Base-by-base conservation (phyloP, 495 filamentous ascomycete genomes). In the Penicillium manginii region DNA sequence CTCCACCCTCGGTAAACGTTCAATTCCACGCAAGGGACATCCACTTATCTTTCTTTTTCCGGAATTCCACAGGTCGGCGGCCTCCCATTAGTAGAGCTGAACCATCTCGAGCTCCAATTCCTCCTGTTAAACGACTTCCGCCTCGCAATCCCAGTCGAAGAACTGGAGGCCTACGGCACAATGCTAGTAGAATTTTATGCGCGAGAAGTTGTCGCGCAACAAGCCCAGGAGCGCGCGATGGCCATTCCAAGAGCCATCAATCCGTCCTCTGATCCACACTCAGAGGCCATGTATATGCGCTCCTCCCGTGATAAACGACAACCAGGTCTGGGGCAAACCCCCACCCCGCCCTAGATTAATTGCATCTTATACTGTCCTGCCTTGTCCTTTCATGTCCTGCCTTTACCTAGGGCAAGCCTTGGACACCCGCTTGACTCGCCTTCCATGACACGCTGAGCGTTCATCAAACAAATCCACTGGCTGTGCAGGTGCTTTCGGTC, bases 151-250 rank as follows among this genome's bases (percentile, higher is more conserved):
- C 88, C 96, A 0, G 90, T 98, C 9, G 93, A 97, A 70, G 96
- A 98, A 64, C 81, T 99, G 18, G 96, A 99, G 71, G 91, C 92
- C 2, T 99, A 99, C 60, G 94, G 93, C 8, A 99, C 94, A 2
- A 97, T 97, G 96, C 83, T 99, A 2, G 94, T 99, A 10, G 93
- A 98, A 70, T 99, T 98, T 70, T 99, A 98, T 64, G 93, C 92
- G 0, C 82, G 96, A 22, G 96, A 98, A 72, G 88, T 97, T 18
- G 82, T 97, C 6, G 80, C 88, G 8, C 90, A 90, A 63, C 83
- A 84, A 11, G 69, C 70, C 9, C 45, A 47, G n/a, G 45, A 47
- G 4, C 45, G 45, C 45, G 45, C 45, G 32, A 43, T 57, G 14
- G 62, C 61, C 21, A 31, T 67, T 2, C 68, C 75, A 29, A 57